A percentile compares a stretch with the other conserved stretches of the same genome.
Conservation (phyloP, 1,284 basidiomycete genomes). For the Cutaneotrichosporon dermatis region DNA sequence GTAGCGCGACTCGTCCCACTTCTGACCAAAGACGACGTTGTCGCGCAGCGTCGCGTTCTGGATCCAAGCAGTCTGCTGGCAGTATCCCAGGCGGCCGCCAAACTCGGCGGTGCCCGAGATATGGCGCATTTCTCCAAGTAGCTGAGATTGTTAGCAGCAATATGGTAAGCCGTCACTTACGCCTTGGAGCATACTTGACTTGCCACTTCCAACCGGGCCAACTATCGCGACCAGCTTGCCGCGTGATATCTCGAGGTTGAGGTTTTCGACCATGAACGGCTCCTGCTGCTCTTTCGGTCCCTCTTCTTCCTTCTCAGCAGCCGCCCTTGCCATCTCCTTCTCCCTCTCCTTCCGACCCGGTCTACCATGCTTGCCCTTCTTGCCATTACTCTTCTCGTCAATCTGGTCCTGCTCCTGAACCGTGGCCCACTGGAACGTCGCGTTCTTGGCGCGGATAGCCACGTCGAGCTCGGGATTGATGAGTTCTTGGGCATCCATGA, state of each 20-base stretch:
- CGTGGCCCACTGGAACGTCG: slow-evolving; percentile 60
- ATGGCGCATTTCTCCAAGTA: slow-evolving; percentile 67
- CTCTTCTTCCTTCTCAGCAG: background rate
- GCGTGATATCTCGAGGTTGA: slow-evolving; percentile 57
- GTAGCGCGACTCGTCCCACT: slow-evolving; percentile 64
- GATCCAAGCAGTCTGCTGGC: slow-evolving; percentile 76
- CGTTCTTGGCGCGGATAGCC: slow-evolving; percentile 57
- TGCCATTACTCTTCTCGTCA: background rate
- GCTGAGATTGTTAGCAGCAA: slow-evolving; percentile 15
- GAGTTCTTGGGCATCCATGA: slow-evolving; percentile 49
- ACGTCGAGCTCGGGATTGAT: slow-evolving; percentile 54
- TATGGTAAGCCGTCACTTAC: background rate
- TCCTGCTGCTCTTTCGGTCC: slow-evolving; percentile 5
- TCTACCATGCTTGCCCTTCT: background rate
- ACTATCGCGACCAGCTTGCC: slow-evolving; percentile 63
- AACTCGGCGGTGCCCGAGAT: slow-evolving; percentile 57
- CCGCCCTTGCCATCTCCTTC: background rate
- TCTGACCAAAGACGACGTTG: slow-evolving; percentile 61
- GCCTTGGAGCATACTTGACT: slow-evolving; percentile 66
- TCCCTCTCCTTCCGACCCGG: background rate
- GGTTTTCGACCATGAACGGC: slow-evolving; percentile 56
- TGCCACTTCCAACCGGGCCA: slow-evolving; percentile 56
- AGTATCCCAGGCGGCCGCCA: slow-evolving; percentile 72
- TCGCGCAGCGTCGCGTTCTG: slow-evolving; percentile 67
- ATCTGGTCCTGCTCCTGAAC: slow-evolving; percentile 5